Percentiles rank a stretch among this genome's conserved stretches.
Evolutionary conservation across 331 rosid species (phyloP).

Genomic region (Arachis monticola): DNA sequence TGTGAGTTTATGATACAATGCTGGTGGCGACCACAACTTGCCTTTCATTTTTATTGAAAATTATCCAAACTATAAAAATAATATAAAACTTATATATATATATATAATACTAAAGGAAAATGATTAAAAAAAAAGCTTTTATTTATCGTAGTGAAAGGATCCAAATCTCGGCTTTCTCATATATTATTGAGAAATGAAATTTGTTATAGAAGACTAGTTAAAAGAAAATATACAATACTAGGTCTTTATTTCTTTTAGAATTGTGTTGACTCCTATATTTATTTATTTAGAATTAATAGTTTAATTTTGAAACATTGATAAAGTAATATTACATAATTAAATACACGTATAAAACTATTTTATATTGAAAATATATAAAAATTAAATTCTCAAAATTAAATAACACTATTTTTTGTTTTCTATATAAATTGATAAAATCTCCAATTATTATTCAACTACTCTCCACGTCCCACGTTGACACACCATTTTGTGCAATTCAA

Average conservation of each 20-base stretch:
- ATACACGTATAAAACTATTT: no score
- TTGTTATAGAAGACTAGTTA: not conserved
- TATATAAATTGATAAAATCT: not conserved
- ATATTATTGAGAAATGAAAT: not conserved
- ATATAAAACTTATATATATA: not conserved
- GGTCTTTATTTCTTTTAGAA: no score
- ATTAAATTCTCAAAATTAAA: not conserved
- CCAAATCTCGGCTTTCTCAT: not conserved
- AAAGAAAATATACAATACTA: no score
- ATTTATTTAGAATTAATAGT: no score
- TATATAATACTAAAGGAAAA: not conserved
- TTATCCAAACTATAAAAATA: not conserved
- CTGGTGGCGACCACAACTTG: not conserved
- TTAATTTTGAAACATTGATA: no score
- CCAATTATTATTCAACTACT: not conserved
- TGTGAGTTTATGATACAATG: not conserved
- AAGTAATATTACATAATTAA: no score
- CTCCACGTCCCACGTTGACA: constrained; percentile 28
- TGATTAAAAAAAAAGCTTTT: not conserved
- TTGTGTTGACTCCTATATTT: no score
- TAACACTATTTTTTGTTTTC: not conserved
- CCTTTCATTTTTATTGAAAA: not conserved
- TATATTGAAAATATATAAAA: no score
- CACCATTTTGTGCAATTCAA: not conserved
- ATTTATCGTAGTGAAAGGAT: not conserved